phyloP scores from a whole-genome alignment of 495 filamentous ascomycete species.

The Trichoderma asperelloides region DNA sequence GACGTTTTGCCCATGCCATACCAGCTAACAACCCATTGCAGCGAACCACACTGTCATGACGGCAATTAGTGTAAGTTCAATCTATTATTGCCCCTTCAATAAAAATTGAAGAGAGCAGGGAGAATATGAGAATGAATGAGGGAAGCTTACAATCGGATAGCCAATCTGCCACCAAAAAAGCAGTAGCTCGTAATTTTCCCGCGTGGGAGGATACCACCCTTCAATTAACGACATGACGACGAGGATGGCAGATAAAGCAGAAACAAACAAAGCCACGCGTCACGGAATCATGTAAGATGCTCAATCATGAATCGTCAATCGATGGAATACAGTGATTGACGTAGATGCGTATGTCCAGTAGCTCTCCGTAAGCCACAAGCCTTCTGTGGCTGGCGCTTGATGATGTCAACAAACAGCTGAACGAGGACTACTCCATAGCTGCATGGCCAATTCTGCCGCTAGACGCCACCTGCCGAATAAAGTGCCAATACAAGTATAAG shows the following conservation, averaged over 20 bases:
- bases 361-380: background rate
- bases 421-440: background rate
- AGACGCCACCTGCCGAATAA: background rate
- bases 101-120: no score
- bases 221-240: conserved; percentile 26
- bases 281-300: background rate
- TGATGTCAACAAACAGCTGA: background rate
- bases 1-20: conserved; percentile 88
- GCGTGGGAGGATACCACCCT: conserved; percentile 44
- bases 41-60: conserved; percentile 37
- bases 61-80: background rate
- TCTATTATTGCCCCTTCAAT: no score
- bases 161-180: conserved; percentile 44
- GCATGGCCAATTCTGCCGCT: background rate
- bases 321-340: background rate
- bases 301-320: background rate
- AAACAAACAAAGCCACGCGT: no score
- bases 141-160: conserved; percentile 29
- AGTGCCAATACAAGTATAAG: background rate
- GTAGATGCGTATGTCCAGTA: background rate
- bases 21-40: conserved; percentile 56
- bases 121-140: background rate
- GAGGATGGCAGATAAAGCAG: background rate
- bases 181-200: conserved; percentile 40
- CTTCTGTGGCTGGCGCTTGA: background rate